Evolutionary conservation across 192 early-diverging fungal genomes (phyloP).

Genomic region (Gamsiella multidivaricata): DNA sequence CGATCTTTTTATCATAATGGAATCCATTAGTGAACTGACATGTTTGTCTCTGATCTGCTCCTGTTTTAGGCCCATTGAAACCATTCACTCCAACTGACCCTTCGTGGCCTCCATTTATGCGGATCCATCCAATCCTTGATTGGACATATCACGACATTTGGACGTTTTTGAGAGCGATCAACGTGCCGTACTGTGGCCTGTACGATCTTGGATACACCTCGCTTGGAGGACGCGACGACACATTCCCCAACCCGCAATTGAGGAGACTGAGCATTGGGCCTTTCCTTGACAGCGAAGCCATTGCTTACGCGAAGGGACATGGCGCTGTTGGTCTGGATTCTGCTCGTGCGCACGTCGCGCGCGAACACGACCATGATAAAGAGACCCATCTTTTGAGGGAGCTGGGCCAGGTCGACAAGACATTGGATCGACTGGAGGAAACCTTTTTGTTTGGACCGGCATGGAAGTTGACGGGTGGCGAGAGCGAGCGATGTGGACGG

Average conservation of each 20-base stretch:
- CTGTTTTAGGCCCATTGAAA: conserved; percentile 48
- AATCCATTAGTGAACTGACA: not conserved
- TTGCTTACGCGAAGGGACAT: conserved; percentile 11
- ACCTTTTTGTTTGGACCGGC: conserved; percentile 71
- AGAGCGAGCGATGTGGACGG: conserved; percentile 74
- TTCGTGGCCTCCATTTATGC: conserved; percentile 93
- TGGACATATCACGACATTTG: conserved; percentile 91
- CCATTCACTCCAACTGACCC: conserved; percentile 79
- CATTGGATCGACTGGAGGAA: conserved; percentile 43
- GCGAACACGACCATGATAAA: conserved; percentile 42
- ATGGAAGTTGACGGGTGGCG: conserved; percentile 68
- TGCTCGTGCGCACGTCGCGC: not conserved
- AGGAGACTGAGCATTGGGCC: conserved; percentile 36
- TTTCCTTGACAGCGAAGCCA: conserved; percentile 51
- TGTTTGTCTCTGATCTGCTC: not conserved
- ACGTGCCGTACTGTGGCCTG: conserved; percentile 85
- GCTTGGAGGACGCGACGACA: conserved; percentile 86
- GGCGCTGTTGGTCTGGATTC: not conserved
- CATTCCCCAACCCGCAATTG: conserved; percentile 86
- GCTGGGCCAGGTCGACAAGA: conserved; percentile 54
- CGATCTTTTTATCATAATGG: not conserved
- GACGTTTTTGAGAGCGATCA: conserved; percentile 72
- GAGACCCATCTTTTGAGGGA: conserved; percentile 21
- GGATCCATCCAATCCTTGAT: conserved; percentile 92
- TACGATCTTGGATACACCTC: conserved; percentile 96